Evolutionary conservation across 352 stramenopile species (phyloP).

Genomic region (Blastocystis sp.): DNA sequence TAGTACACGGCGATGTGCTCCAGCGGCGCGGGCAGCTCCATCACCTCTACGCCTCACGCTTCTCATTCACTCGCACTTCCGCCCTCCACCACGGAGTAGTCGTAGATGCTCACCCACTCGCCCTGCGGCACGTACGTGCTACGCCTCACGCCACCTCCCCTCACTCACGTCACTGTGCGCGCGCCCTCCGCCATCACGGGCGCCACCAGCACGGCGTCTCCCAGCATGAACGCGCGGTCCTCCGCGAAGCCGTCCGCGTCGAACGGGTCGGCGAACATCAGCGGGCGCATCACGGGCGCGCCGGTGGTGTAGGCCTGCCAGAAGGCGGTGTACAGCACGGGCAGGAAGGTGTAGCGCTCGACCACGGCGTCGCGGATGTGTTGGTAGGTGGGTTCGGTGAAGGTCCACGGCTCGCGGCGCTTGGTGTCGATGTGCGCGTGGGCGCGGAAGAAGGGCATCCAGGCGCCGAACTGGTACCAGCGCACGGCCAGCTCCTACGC

Average conservation of each 20-base stretch:
- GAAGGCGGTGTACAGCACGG: constrained; percentile 87
- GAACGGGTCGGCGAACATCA: constrained; percentile 91
- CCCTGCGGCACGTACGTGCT: constrained; percentile 79
- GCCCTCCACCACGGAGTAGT: neutral
- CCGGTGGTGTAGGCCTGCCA: constrained; percentile 75
- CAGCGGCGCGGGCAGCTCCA: constrained; percentile 81
- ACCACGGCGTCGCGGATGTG: constrained; percentile 85
- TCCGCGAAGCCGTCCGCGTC: constrained; percentile 81
- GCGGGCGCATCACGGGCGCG: constrained; percentile 84
- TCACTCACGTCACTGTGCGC: constrained; percentile 78
- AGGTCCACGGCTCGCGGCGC: constrained; percentile 93
- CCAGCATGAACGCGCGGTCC: constrained; percentile 92
- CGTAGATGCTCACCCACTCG: neutral
- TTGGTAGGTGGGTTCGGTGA: constrained; percentile 87
- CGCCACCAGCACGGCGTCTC: constrained; percentile 89
- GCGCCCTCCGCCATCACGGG: constrained; percentile 85
- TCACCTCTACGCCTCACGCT: constrained; percentile 75
- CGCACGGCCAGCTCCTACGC: constrained; percentile 59
- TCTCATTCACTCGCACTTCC: constrained; percentile 71
- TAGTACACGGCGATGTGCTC: constrained; percentile 95
- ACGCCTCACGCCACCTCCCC: neutral
- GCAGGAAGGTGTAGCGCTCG: constrained; percentile 89
- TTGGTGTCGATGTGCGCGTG: constrained; percentile 98
- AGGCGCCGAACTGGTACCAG: constrained; percentile 84
- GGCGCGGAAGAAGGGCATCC: constrained; percentile 95